Evolutionary conservation across 495 filamentous ascomycete species (phyloP), one percentile per base, ranked within the genome.

Genomic region (Penicillium longicatenatum): DNA sequence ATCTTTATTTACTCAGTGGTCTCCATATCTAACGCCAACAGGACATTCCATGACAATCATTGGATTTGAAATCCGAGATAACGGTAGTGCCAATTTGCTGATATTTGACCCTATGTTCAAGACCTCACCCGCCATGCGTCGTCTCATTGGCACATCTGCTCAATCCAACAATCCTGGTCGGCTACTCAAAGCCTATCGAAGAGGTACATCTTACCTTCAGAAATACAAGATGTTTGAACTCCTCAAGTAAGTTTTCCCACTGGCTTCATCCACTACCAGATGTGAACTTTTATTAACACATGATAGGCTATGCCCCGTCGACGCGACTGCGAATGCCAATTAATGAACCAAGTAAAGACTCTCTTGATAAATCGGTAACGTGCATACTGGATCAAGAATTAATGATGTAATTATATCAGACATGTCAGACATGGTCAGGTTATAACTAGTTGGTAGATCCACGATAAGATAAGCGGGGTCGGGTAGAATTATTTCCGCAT

Each of bases 31-130:
- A 22, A 39, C 21, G 4, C 21, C 2, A 19, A 9, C 57, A 85
- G 93, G 93, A 6, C 94, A 98, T 65, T 97, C 92, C 5, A 80
- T 97, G 75, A 97, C 93, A 1, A 92, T 98, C 42, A 79, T 98
- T 52, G 94, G 94, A 1, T 80, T 96, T 37, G 93, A 97, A 66
- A 79, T 80, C 24, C 81, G 79, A 9, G 76, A 69, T 31, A 81
- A 87, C 57, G 92, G 91, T 30, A 71, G 73, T 30, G 79, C 82
- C 49, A 88, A 90, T 60, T 72, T 98, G 9, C 73, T 98, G 4
- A 88, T 97, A 19, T 96, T 96, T 63, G 94, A 98, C 70, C 92
- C 94, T 1, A 89, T 89, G 75, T 93, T 90, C 68, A 84, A 85
- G 48, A 88, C 92, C 33, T 82, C 89, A 1, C 73, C 79, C 2